Conservation (phyloP, 441 rosid species). For the Biscutella laevigata region DNA sequence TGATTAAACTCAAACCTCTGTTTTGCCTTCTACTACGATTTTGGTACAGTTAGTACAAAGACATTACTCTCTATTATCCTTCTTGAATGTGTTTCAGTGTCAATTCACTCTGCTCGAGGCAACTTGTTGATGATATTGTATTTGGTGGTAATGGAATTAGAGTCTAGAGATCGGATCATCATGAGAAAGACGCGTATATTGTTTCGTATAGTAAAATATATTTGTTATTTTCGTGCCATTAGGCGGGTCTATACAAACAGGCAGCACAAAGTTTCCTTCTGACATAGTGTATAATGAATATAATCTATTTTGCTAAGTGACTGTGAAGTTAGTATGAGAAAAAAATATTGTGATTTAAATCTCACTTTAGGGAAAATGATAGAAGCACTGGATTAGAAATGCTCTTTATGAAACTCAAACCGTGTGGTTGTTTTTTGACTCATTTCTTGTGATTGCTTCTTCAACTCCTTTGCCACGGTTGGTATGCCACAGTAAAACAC, state of each 20-base stretch:
- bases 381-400: conserved; percentile 38
- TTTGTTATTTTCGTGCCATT: conserved; percentile 24
- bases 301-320: conserved; percentile 23
- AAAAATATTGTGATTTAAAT: conserved; percentile 12
- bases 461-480: conserved; percentile 79
- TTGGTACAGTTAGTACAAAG: neutral
- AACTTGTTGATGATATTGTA: neutral
- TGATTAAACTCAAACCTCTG: conserved; percentile 29
- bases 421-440: conserved; percentile 68
- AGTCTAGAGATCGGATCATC: neutral
- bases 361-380: conserved; percentile 22
- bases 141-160: conserved; percentile 6
- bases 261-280: conserved; percentile 13
- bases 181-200: neutral
- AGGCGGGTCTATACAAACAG: conserved; percentile 26
- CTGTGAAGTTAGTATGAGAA: conserved; percentile 23
- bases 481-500: conserved; percentile 95
- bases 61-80: neutral
- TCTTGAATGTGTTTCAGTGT: neutral
- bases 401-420: conserved; percentile 87
- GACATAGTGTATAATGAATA: conserved; percentile 12
- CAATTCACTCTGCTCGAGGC: too few relatives aligned
- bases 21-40: neutral
- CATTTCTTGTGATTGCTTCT: conserved; percentile 60
- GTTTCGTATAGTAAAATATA: conserved; percentile 1